Base-by-base conservation (phyloP, 129 eudicot species). In the Flaveria trinervia region DNA sequence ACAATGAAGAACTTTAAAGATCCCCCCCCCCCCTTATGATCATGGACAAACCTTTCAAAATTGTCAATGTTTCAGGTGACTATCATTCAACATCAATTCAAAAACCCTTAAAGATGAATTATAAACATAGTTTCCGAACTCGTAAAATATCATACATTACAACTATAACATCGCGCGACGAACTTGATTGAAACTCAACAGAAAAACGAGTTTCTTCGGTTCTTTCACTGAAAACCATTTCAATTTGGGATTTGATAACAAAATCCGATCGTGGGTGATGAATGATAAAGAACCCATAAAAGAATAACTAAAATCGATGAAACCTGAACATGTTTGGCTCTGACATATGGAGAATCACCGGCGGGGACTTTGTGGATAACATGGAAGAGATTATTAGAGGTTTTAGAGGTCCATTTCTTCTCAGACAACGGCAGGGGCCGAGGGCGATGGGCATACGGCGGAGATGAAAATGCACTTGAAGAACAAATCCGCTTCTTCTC, bases 291-390 rank as follows among this genome's bases (percentile, higher is more conserved):
- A 5, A 36, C 41, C 41, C 7, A 36, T 36, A 36, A 36, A 36
- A 36, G 41, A 36, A 36, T 0, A 36, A 36, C 41, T 36, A 17
- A 71, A 30, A 71, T 1, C 17, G 5, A 51, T 70, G 20, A 36
- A 1, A 91, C 97, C 96, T 92, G 97, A 69, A 86, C 93, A 75
- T 86, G 96, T 78, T 92, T 92, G 50, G 98, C 98, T 65, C 85
- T 77, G 77, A 85, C 92, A 57, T 90, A 90, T 10, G 96, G 96
- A 66, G 96, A 92, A 74, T 90, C 90, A 2, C 88, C 89, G 15
- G 89, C 36, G 54, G 96, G 96, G n/a, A 92, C 82, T 73, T 86
- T 90, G 50, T 88, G 92, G 77, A 82, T 61, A 30, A 87, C 82
- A 72, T 85, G 93, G 23, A 84, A 90, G 10, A 70, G 55, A 49